Conservation (phyloP, 345 rosid genomes). For the Populus tremula region DNA sequence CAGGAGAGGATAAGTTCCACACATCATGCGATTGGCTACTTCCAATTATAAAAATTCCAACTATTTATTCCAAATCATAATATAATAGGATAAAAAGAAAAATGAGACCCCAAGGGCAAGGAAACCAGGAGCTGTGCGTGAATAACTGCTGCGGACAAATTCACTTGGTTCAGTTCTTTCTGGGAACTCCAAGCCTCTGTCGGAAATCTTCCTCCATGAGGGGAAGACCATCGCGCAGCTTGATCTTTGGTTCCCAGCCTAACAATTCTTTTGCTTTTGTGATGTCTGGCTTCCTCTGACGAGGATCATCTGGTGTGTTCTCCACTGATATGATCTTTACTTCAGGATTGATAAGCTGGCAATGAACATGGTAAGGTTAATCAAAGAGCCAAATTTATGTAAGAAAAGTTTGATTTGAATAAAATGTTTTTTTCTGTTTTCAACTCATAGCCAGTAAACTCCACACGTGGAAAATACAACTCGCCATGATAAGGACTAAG, state of each 20-base stretch:
- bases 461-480: neutral
- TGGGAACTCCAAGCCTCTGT: slow-evolving; percentile 58
- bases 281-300: slow-evolving; percentile 87
- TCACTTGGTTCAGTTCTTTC: slow-evolving; percentile 37
- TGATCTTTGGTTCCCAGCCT: slow-evolving; percentile 89
- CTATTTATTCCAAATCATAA: too few relatives aligned
- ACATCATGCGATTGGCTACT: too few relatives aligned
- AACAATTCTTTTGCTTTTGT: slow-evolving; percentile 75
- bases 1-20: too few relatives aligned
- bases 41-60: too few relatives aligned
- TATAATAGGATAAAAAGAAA: neutral
- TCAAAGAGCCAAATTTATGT: neutral
- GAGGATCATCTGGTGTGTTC: slow-evolving; percentile 96
- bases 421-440: neutral
- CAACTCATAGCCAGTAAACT: neutral
- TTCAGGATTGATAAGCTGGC: slow-evolving; percentile 72
- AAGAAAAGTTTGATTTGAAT: neutral
- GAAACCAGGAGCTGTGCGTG: neutral
- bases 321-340: slow-evolving; percentile 69
- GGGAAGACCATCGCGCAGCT: slow-evolving; percentile 83
- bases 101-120: neutral
- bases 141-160: neutral
- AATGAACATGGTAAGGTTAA: neutral
- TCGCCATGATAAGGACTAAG: neutral
- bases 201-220: slow-evolving; percentile 95